Percentiles rank a stretch among this genome's conserved stretches.
Conservation (phyloP, 2,329 filamentous ascomycete genomes). For the Fusarium avenaceum region DNA sequence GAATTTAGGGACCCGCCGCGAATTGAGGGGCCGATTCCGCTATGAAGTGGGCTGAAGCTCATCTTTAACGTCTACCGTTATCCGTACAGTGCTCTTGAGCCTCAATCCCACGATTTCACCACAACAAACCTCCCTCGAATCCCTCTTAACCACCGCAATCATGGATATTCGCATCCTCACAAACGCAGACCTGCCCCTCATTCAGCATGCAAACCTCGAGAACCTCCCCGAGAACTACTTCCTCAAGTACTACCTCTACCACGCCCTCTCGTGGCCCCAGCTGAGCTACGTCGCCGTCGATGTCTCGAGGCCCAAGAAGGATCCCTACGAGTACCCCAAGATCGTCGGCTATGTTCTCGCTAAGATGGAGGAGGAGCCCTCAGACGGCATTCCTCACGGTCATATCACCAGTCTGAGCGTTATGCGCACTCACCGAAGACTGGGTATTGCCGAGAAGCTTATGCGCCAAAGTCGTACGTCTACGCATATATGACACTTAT, state of each 20-base stretch:
- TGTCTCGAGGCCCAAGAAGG: conserved; percentile 81
- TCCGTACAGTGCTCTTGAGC: conserved; percentile 15
- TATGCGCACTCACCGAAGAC: conserved; percentile 91
- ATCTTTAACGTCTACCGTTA: conserved; percentile 19
- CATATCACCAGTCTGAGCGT: conserved; percentile 97
- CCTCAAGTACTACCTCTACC: conserved; percentile 99
- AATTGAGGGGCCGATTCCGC: conserved; percentile 33
- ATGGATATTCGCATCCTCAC: conserved; percentile 95
- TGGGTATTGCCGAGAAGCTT: conserved; percentile 96
- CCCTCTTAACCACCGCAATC: conserved; percentile 47
- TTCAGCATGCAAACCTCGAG: conserved; percentile 98
- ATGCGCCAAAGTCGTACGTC: conserved; percentile 94
- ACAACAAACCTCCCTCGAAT: background rate
- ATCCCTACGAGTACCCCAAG: conserved; percentile 90
- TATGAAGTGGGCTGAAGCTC: conserved; percentile 34
- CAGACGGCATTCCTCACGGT: conserved; percentile 90
- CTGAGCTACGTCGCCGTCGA: conserved; percentile 97
- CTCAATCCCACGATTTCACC: conserved; percentile 4
- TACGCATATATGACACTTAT: rapidly evolving
- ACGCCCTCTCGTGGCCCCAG: conserved; percentile 97
- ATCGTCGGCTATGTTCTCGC: conserved; percentile 99
- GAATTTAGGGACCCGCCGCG: conserved; percentile 18
- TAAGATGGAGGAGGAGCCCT: conserved; percentile 99
- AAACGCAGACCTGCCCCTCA: conserved; percentile 86
- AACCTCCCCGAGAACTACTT: conserved; percentile 99